Conservation (phyloP, 306 rosid genomes). For the Cucumis cinereus region DNA sequence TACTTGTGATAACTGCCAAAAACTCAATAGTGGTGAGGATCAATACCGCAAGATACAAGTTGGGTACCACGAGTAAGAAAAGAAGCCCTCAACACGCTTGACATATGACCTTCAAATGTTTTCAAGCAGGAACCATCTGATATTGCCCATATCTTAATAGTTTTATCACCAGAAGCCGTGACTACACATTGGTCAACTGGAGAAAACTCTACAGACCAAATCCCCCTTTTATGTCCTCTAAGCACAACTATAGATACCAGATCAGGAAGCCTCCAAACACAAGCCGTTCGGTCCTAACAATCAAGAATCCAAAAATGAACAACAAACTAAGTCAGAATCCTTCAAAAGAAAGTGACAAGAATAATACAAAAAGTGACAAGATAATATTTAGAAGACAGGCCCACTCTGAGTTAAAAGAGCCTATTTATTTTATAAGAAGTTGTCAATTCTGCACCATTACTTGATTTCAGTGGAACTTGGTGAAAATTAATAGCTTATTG, state of each 20-base stretch:
- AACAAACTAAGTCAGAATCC: neutral
- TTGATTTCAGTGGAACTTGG: too few relatives aligned
- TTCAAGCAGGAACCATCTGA: slow-evolving; percentile 92
- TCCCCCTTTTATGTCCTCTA: slow-evolving; percentile 89
- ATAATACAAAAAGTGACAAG: neutral
- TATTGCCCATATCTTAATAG: slow-evolving; percentile 86
- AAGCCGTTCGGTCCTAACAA: slow-evolving; percentile 83
- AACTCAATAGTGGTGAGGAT: neutral
- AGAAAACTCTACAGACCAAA: slow-evolving; percentile 97
- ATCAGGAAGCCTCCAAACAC: slow-evolving; percentile 94
- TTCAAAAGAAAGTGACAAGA: neutral
- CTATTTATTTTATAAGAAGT: too few relatives aligned
- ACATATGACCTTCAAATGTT: slow-evolving; percentile 86
- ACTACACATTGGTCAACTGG: slow-evolving; percentile 91
- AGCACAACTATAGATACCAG: slow-evolving; percentile 55
- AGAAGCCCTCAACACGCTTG: slow-evolving; percentile 80
- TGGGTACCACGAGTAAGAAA: slow-evolving; percentile 93
- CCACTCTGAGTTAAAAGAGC: neutral
- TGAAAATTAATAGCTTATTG: too few relatives aligned
- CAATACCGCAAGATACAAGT: slow-evolving; percentile 73
- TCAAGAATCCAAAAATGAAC: neutral
- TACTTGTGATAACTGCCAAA: neutral
- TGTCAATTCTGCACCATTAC: too few relatives aligned
- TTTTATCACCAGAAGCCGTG: slow-evolving; percentile 93
- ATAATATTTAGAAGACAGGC: neutral